phyloP scores from a whole-genome alignment of 2,329 filamentous ascomycete genomes.

The Ceratocystis diversiconidia region DNA sequence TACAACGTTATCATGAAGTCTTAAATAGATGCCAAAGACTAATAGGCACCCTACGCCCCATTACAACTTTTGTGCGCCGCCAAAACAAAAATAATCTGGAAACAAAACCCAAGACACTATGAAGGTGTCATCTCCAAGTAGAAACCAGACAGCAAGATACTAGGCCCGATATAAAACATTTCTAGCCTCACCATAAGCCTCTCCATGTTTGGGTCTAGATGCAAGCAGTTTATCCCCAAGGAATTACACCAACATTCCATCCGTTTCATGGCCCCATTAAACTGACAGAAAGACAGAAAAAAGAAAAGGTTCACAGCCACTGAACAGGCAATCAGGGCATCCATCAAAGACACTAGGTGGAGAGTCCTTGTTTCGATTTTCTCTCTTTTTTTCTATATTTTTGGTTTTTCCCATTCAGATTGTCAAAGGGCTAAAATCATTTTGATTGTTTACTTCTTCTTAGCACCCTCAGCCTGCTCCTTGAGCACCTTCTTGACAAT shows the following conservation, averaged over 20 bases:
- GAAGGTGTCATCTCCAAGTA: background rate
- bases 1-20: constrained; percentile 6
- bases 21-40: constrained; percentile 11
- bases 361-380: constrained; percentile 16
- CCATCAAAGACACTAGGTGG: constrained; percentile 20
- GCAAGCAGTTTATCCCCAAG: background rate
- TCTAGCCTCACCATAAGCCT: background rate
- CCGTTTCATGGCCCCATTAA: background rate
- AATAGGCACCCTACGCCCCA: constrained; percentile 21
- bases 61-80: constrained; percentile 19
- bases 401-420: constrained; percentile 9
- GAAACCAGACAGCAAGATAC: background rate
- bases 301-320: constrained; percentile 4
- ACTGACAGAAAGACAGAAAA: background rate
- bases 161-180: background rate
- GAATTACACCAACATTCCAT: background rate
- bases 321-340: constrained; percentile 23
- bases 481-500: constrained; percentile 99
- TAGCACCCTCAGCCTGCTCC: constrained; percentile 71
- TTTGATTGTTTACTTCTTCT: constrained; percentile 51
- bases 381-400: constrained; percentile 16
- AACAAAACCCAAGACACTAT: constrained; percentile 16
- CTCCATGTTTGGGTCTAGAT: background rate
- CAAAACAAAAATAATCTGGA: constrained; percentile 2
- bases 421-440: constrained; percentile 18